Percentiles rank a stretch among this genome's conserved stretches.
Evolutionary conservation across 1,284 basidiomycete species (phyloP).

Genomic region (Schizophyllum commune): DNA sequence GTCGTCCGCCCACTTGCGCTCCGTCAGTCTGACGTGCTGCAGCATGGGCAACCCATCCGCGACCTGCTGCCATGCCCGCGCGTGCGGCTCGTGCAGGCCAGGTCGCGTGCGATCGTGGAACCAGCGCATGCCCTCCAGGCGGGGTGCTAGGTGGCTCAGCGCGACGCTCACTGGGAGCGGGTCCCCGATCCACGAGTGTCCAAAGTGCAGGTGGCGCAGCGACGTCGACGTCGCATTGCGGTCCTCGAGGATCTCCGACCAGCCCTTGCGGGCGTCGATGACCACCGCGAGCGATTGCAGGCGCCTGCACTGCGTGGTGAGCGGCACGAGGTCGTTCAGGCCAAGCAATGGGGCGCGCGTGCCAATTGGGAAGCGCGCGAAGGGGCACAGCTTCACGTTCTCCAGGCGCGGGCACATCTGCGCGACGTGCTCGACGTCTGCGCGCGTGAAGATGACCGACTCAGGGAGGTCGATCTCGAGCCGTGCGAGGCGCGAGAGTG

Average conservation of each 20-base stretch:
- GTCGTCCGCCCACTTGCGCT: slow-evolving; percentile 28
- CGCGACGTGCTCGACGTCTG: slow-evolving; percentile 50
- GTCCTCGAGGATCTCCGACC: slow-evolving; percentile 36
- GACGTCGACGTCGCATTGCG: slow-evolving; percentile 49
- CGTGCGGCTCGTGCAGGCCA: slow-evolving; percentile 57
- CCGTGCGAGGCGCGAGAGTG: slow-evolving; percentile 43
- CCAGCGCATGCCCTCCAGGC: slow-evolving; percentile 59
- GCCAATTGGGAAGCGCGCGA: slow-evolving; percentile 51
- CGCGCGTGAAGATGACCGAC: slow-evolving; percentile 53
- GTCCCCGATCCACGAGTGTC: slow-evolving; percentile 64
- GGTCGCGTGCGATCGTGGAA: slow-evolving; percentile 69
- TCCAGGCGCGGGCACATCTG: slow-evolving; percentile 59
- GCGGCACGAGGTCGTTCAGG: slow-evolving; percentile 49
- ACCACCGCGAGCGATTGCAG: slow-evolving; percentile 60
- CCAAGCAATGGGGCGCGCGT: slow-evolving; percentile 46
- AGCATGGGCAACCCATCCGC: slow-evolving; percentile 61
- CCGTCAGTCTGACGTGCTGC: slow-evolving; percentile 53
- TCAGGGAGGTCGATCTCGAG: slow-evolving; percentile 72
- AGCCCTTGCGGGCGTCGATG: slow-evolving; percentile 45
- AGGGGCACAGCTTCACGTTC: slow-evolving; percentile 53
- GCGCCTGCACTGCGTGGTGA: slow-evolving; percentile 48
- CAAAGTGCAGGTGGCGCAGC: slow-evolving; percentile 58
- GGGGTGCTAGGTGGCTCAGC: slow-evolving; percentile 67
- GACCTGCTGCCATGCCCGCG: slow-evolving; percentile 60
- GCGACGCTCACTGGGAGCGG: slow-evolving; percentile 59